Evolutionary conservation across 306 rosid species (phyloP), one percentile per base, ranked within the genome.

Genomic region (Astragalus membranaceus): DNA sequence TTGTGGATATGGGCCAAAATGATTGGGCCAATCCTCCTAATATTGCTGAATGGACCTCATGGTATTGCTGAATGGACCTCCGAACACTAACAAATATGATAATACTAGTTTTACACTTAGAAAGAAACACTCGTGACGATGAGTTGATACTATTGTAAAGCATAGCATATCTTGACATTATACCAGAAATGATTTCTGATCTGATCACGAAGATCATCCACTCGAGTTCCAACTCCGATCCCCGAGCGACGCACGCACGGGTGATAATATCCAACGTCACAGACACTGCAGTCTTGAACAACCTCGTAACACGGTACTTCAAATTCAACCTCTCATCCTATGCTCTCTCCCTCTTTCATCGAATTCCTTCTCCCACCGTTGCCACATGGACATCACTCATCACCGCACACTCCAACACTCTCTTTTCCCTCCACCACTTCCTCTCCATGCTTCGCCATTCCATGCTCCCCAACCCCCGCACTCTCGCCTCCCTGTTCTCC

Each of bases 341-440:
- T 46, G 73, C 96, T 10, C 61, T 65, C 59, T 75, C 87, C 33
- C 65, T 88, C 66, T 92, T 92, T 79, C 44, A 44, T 68, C 88
- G 68, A 69, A 82, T 92, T 70, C 67, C 88, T 10, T 59, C 37
- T 6, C 98, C 98, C 77, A 85, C 83, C 59, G 81, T 90, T 1
- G 98, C 85, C 42, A 82, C 98, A 47, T 92, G 93, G 92, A 92
- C 96, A 12, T 52, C 96, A 3, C 80, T 92, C 29, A 77, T 92
- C 78, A 74, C 91, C 41, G 87, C 95, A 8, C 78, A 84, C 59
- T 75, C 92, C 76, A 76, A 77, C 87, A 73, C 87, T 32, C 43
- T 66, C 57, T 64, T 67, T 15, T 74, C 98, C 49, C 88, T 93
- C 54, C 85, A 63, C 10, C 81, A 86, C 49, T 90, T 93, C 74